Evolutionary conservation across 805 yeast genomes (phyloP), one percentile per base, ranked within the genome.

Genomic region (Saccharomycopsis capsularis): DNA sequence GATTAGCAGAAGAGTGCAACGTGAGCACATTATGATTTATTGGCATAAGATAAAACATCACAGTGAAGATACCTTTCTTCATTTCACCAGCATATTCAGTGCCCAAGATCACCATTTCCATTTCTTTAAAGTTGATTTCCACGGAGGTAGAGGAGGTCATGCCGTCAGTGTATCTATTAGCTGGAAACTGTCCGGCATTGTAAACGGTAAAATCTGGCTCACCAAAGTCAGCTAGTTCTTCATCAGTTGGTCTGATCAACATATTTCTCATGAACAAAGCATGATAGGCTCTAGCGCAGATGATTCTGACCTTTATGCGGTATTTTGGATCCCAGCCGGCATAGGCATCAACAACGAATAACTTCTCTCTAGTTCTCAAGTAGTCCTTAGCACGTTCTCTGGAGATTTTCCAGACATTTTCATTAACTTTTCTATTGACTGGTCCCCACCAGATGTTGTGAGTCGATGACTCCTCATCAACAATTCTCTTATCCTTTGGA

Each of bases 301-400:
- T 91, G 56, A 90, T 82, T 70, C 98, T 81, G 51, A 90, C 95
- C 75, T 91, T 91, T 67, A 90, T 79, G 73, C 98, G 81, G 80
- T 91, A 91, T 63, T 87, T 82, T 63, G 97, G 96, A 68, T 91
- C 99, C 99, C 99, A 91, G 57, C 99, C 99, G 42, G 98, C 99
- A 66, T 68, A 91, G 13, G 98, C 98, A 65, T 91, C 99, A 57
- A 91, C 89, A 56, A 91, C 90, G 69, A 85, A 91, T 62, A 93
- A 81, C 67, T 89, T 88, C 60, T 85, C 90, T 71, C 96, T 85
- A 48, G 98, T 91, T 76, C 95, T 85, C 67, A 91, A 78, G 74
- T 90, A 91, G 70, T 91, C 99, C 57, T 90, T 78, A 46, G 99
- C 98, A 71, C 99, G 86, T 60, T 91, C 91, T 67, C 95, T 85